These are phyloP conservation scores for Penicillium angulare DNA, from an alignment of 495 filamentous ascomycete genomes.

Conservation along the genomic window DNA sequence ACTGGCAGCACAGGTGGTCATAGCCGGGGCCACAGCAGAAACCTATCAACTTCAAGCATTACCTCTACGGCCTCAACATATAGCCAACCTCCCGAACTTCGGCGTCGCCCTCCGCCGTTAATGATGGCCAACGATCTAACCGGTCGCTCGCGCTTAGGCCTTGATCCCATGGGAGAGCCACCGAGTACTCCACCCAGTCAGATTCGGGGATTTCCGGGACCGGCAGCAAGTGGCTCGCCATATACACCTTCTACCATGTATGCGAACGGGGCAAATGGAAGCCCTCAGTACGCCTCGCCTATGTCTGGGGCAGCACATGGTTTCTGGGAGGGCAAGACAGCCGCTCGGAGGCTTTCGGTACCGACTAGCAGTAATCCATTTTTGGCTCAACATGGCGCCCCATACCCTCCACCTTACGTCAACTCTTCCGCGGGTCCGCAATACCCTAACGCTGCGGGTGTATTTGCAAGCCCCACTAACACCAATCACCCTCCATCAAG, in stretches of 20 bases:
- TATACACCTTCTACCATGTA: slow-evolving; percentile 58
- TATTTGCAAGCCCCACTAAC: slow-evolving; percentile 69
- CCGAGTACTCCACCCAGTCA: slow-evolving; percentile 50
- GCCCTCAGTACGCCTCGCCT: slow-evolving; percentile 74
- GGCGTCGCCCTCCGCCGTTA: slow-evolving; percentile 74
- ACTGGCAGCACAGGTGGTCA: slow-evolving; percentile 63
- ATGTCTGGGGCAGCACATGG: slow-evolving; percentile 62
- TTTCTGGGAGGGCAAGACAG: slow-evolving; percentile 69
- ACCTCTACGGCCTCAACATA: slow-evolving; percentile 72
- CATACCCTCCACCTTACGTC: slow-evolving; percentile 58
- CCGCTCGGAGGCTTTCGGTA: slow-evolving; percentile 75
- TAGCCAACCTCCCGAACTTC: slow-evolving; percentile 57
- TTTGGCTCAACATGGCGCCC: slow-evolving; percentile 58
- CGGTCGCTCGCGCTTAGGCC: slow-evolving; percentile 54
- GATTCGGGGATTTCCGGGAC: slow-evolving; percentile 39
- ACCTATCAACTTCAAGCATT: slow-evolving; percentile 84
- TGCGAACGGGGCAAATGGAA: slow-evolving; percentile 63
- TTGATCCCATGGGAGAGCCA: slow-evolving; percentile 58
- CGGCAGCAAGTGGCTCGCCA: slow-evolving; percentile 67
- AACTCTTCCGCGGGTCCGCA: slow-evolving; percentile 43
- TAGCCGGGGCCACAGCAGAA: slow-evolving; percentile 74
- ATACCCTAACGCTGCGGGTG: slow-evolving; percentile 55
- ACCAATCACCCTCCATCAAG: slow-evolving; percentile 63
- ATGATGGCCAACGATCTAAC: slow-evolving; percentile 75
- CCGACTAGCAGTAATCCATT: slow-evolving; percentile 75